Evolutionary conservation across 1,284 basidiomycete genomes (phyloP).

Genomic region (Lentinus polychrous): DNA sequence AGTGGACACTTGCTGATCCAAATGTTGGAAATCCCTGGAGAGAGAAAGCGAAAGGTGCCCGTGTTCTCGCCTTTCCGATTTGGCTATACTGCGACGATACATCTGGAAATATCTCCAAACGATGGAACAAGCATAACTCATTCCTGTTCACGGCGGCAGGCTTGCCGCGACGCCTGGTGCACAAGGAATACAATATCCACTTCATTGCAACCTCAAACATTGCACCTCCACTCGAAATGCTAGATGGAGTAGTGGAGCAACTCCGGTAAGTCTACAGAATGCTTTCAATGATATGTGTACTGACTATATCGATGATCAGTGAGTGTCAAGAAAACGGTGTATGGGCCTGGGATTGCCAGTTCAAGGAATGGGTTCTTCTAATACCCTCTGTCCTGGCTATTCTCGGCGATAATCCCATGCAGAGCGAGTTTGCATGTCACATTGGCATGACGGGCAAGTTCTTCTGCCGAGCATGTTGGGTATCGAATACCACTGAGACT

Average conservation of each 20-base stretch:
- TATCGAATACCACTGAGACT: too few relatives aligned
- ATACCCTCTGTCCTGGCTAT: constrained; percentile 29
- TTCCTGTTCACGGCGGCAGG: constrained; percentile 29
- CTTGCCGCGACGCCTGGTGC: constrained; percentile 17
- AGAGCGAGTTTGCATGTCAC: constrained; percentile 36
- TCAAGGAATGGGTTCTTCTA: constrained; percentile 25
- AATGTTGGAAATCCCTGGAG: constrained; percentile 15
- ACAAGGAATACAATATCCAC: constrained; percentile 27
- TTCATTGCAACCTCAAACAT: constrained; percentile 36
- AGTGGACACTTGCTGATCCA: background rate
- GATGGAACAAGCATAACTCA: constrained; percentile 39
- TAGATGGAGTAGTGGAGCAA: constrained; percentile 26
- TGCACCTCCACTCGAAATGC: constrained; percentile 35
- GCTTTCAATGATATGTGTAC: background rate
- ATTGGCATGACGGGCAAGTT: constrained; percentile 31
- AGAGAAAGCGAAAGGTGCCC: constrained; percentile 11
- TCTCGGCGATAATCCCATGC: constrained; percentile 39
- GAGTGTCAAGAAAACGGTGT: constrained; percentile 23
- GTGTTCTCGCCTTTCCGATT: constrained; percentile 22
- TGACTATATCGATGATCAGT: constrained; percentile 11
- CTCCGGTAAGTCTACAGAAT: constrained; percentile 5
- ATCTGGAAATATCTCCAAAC: constrained; percentile 36
- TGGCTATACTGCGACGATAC: constrained; percentile 40
- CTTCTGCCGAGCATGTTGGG: constrained; percentile 32
- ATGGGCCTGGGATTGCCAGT: constrained; percentile 29